Conservation (phyloP, 2,329 filamentous ascomycete species). For the Claviceps citrina region DNA sequence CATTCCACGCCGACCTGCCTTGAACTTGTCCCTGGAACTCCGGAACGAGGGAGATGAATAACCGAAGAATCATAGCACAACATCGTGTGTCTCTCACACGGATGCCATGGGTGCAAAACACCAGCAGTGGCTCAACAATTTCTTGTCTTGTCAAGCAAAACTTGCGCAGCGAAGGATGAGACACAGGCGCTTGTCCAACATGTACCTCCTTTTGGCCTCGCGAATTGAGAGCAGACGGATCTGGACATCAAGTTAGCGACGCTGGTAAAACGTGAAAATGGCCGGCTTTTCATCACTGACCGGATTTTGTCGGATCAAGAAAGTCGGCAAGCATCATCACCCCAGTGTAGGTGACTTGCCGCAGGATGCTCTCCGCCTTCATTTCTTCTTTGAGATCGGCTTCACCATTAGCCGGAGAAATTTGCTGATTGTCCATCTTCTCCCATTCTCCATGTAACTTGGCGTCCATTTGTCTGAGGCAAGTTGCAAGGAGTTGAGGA, state of each 20-base stretch:
- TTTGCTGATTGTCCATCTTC: slow-evolving; percentile 49
- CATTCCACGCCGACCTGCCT: slow-evolving; percentile 7
- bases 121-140: slow-evolving; percentile 73
- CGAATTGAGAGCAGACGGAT: slow-evolving; percentile 1
- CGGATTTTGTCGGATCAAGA: slow-evolving; percentile 57
- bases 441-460: slow-evolving; percentile 86
- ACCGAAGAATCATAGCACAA: slow-evolving; percentile 68
- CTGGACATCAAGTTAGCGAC: slow-evolving; percentile 3
- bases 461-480: slow-evolving; percentile 73
- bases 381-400: slow-evolving; percentile 82
- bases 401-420: slow-evolving; percentile 50
- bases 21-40: slow-evolving; percentile 43
- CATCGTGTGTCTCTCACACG: slow-evolving; percentile 80
- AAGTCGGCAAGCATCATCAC: slow-evolving; percentile 85
- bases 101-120: slow-evolving; percentile 84
- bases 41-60: slow-evolving; percentile 73
- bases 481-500: slow-evolving; percentile 63
- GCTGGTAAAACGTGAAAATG: neutral
- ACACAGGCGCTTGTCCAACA: slow-evolving; percentile 9
- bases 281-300: slow-evolving; percentile 26
- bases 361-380: slow-evolving; percentile 90
- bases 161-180: slow-evolving; percentile 50
- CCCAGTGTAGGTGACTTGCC: slow-evolving; percentile 81
- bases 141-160: slow-evolving; percentile 67
- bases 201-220: slow-evolving; percentile 1